These are phyloP conservation scores for Aspergillus nomiae DNA, from an alignment of 2,329 filamentous ascomycete genomes.

Conservation along the genomic window DNA sequence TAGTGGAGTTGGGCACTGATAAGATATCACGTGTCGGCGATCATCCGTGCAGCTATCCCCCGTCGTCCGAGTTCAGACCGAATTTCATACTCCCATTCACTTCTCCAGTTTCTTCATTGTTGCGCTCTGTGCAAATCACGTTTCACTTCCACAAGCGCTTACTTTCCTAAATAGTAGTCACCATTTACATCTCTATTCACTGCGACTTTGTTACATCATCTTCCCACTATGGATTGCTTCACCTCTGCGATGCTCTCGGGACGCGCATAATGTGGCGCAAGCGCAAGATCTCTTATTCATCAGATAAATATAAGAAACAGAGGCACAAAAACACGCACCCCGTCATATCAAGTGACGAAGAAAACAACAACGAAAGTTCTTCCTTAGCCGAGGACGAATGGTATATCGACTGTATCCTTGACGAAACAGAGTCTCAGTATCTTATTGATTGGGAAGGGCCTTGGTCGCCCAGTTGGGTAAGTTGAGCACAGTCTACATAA, in stretches of 20 bases:
- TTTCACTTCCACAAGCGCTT: not conserved
- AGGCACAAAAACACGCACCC: conserved; percentile 11
- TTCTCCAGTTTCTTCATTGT: conserved; percentile 6
- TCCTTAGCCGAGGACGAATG: conserved; percentile 33
- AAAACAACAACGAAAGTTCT: conserved; percentile 14
- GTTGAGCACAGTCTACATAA: conserved; percentile 15
- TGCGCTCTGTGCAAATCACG: not conserved
- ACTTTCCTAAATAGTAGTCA: not conserved
- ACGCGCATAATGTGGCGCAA: conserved; percentile 30
- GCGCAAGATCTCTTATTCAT: conserved; percentile 19
- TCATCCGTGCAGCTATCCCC: conserved; percentile 27
- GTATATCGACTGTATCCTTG: conserved; percentile 39
- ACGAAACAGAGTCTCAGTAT: conserved; percentile 37
- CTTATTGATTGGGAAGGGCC: conserved; percentile 42
- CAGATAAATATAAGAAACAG: conserved; percentile 12
- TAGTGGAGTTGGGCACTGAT: conserved; percentile 21
- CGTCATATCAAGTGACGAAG: conserved; percentile 17
- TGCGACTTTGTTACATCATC: not conserved
- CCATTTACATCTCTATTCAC: not conserved
- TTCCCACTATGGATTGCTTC: conserved; percentile 22
- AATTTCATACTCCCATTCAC: conserved; percentile 10
- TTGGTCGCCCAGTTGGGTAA: conserved; percentile 42
- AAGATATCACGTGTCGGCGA: conserved; percentile 36
- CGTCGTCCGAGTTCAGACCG: conserved; percentile 16
- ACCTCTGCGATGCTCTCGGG: conserved; percentile 17